Evolutionary conservation across 345 rosid species (phyloP), one percentile per base, ranked within the genome.

Genomic region (Moricandia arvensis): DNA sequence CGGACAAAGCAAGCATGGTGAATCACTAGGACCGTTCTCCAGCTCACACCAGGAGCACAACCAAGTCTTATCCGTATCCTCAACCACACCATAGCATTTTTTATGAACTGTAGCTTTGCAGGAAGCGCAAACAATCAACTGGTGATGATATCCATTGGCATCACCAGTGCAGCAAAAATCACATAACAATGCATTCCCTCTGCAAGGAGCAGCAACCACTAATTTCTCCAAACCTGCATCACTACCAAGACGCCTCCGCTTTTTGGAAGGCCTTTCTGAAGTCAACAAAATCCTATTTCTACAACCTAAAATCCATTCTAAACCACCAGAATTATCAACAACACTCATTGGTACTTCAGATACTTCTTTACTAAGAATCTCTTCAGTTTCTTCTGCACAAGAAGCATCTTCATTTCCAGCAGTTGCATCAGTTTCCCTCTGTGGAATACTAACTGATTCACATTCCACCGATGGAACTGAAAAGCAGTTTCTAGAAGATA

Each of bases 221-320:
- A 90, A 71, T 74, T 88, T 95, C 27, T 82, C 90, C 87, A 95
- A 77, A 33, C 92, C 97, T 61, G 94, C 97, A 82, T 89, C 94
- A 54, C 80, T 74, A 34, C 98, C 91, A 71, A 90, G 73, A 75
- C 86, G 89, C 80, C 87, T 95, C 78, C 94, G 85, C 83, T 88
- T 95, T 86, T 93, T 95, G 1, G 97, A 86, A 43, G 99, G 94
- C 74, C 90, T 87, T 71, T 92, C 96, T 4, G 99, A 89, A 41
- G 96, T 84, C 85, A 93, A 81, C 79, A 86, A 81, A 73, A 73
- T 45, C 87, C 91, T 93, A 75, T 78, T 83, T 84, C 86, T 90
- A 83, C 85, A 84, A 49, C 96, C 90, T 86, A 93, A 86, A 82
- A 95, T 83, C 99, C 99, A 95, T 75, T 82, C 93, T 85, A 88